Percentiles rank a stretch among this genome's conserved stretches.
Conservation (phyloP, 2,329 filamentous ascomycete species). For the Cladosporium velox region DNA sequence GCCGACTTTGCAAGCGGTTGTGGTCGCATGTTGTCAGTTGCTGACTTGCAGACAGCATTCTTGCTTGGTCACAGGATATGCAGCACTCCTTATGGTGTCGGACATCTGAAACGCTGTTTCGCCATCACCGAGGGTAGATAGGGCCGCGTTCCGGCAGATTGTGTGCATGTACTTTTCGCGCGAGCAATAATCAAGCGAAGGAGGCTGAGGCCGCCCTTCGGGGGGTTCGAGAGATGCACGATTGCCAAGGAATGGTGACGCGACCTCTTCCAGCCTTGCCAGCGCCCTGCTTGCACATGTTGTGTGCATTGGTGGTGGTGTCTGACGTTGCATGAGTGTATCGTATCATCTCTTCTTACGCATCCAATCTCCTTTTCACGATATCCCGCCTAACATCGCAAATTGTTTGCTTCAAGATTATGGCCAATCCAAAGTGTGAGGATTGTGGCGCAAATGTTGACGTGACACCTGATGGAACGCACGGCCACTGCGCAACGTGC, state of each 20-base stretch:
- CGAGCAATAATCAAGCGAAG: not conserved
- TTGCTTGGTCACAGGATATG: not conserved
- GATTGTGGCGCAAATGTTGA: conserved; percentile 12
- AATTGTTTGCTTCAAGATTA: conserved; percentile 13
- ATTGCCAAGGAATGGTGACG: not conserved
- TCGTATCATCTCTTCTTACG: not conserved
- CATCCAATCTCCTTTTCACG: not conserved
- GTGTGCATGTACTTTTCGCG: not conserved
- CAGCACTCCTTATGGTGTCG: not conserved
- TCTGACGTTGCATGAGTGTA: conserved; percentile 8
- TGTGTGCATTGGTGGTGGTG: not conserved
- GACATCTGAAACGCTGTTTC: not conserved
- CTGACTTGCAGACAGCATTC: not conserved
- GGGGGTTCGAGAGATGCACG: not conserved
- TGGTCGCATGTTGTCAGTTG: not conserved
- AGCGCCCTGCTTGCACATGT: not conserved
- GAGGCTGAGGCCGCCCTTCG: not conserved
- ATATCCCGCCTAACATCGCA: not conserved
- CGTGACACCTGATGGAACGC: conserved; percentile 13
- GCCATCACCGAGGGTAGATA: not conserved
- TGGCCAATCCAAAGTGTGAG: conserved; percentile 7
- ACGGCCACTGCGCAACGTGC: conserved; percentile 17
- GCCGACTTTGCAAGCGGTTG: not conserved
- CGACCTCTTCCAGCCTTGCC: not conserved
- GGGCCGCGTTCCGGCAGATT: not conserved